Conservation (phyloP, 2,329 filamentous ascomycete genomes). For the Colletotrichum lini region DNA sequence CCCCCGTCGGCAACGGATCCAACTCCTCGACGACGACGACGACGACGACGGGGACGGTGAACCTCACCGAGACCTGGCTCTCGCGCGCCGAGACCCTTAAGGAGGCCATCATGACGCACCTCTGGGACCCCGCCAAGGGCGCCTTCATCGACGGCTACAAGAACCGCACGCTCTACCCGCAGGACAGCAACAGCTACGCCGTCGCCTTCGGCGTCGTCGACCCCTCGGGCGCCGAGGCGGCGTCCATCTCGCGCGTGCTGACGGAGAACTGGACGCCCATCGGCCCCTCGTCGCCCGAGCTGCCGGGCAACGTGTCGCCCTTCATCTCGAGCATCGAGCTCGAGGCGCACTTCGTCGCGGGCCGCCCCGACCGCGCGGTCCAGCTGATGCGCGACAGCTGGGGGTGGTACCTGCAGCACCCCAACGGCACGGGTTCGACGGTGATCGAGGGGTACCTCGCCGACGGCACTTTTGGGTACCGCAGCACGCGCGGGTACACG, state of each 20-base stretch:
- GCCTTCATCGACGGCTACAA: constrained; percentile 70
- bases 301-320: constrained; percentile 70
- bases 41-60: constrained; percentile 29
- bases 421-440: constrained; percentile 71
- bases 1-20: constrained; percentile 46
- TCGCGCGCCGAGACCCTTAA: constrained; percentile 57
- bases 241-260: constrained; percentile 60
- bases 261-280: constrained; percentile 68
- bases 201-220: constrained; percentile 63
- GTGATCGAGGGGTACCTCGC: constrained; percentile 71
- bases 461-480: constrained; percentile 71
- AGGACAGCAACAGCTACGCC: constrained; percentile 73
- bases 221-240: constrained; percentile 50
- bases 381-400: constrained; percentile 69
- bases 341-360: constrained; percentile 67
- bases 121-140: constrained; percentile 63
- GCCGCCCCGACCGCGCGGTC: constrained; percentile 65
- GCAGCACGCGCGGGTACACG: constrained; percentile 65
- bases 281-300: constrained; percentile 69
- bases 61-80: constrained; percentile 57
- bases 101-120: constrained; percentile 60
- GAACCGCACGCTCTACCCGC: constrained; percentile 65
- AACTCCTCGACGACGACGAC: constrained; percentile 46
- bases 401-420: constrained; percentile 73
- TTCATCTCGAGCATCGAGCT: constrained; percentile 73